Evolutionary conservation across 441 rosid genomes (phyloP).

Genomic region (Erodium moschatum): DNA sequence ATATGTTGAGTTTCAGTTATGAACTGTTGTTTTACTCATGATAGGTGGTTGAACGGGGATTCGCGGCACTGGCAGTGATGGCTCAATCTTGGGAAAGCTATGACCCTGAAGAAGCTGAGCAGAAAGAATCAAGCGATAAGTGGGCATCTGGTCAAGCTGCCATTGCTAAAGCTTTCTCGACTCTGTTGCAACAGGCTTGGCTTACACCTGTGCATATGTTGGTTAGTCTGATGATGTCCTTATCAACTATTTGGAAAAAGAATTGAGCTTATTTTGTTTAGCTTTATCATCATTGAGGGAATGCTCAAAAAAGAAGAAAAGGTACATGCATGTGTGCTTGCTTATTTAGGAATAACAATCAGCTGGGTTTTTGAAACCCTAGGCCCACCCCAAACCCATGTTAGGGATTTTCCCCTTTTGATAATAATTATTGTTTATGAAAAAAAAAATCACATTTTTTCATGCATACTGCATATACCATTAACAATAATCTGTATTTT

Average conservation of each 20-base stretch:
- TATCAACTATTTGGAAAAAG: slow-evolving; percentile 10
- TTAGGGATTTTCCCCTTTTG: neutral
- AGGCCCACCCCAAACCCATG: neutral
- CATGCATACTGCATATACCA: no score
- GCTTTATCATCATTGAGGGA: neutral
- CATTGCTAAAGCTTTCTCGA: slow-evolving; percentile 58
- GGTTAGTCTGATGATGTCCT: slow-evolving; percentile 31
- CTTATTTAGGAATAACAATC: neutral
- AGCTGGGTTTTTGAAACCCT: neutral
- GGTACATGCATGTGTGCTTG: neutral
- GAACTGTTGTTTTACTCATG: slow-evolving; percentile 16
- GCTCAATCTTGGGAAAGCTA: slow-evolving; percentile 61
- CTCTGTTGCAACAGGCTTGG: slow-evolving; percentile 69
- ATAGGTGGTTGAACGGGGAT: slow-evolving; percentile 63
- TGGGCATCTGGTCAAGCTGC: slow-evolving; percentile 47
- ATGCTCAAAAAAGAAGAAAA: neutral
- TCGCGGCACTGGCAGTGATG: slow-evolving; percentile 62
- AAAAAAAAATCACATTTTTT: no score
- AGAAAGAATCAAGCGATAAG: slow-evolving; percentile 35
- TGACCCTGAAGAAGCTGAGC: slow-evolving; percentile 44
- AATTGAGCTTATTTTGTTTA: neutral
- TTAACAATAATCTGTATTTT: no score
- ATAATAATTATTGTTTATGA: no score
- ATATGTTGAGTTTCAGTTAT: slow-evolving; percentile 17
- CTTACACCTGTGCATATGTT: slow-evolving; percentile 29